Conservation (phyloP, 75 land plant genomes). For the Gnetum montanum region DNA sequence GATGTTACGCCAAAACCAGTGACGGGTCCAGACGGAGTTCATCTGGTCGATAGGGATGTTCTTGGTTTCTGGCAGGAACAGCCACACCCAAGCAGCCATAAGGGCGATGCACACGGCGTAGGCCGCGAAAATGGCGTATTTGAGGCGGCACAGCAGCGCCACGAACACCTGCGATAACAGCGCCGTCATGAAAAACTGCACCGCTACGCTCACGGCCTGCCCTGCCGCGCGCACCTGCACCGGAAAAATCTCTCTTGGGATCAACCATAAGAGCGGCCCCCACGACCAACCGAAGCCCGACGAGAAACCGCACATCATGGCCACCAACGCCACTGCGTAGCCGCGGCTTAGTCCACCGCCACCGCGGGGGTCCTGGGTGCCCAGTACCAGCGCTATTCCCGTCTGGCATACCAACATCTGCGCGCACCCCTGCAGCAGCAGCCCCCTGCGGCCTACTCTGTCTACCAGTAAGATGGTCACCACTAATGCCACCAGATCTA, state of each 20-base stretch:
- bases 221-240: constrained; percentile 80
- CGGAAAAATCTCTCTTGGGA: constrained; percentile 89
- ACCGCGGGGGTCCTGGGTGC: constrained; percentile 16
- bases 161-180: constrained; percentile 64
- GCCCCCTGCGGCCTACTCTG: background rate
- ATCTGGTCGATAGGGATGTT: constrained; percentile 88
- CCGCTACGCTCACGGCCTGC: constrained; percentile 71
- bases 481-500: constrained; percentile 10
- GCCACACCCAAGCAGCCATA: constrained; percentile 56
- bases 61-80: constrained; percentile 83
- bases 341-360: constrained; percentile 30
- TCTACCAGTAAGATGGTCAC: background rate
- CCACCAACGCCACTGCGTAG: constrained; percentile 35
- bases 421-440: background rate
- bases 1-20: constrained; percentile 85
- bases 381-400: background rate
- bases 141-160: constrained; percentile 54
- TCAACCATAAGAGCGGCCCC: constrained; percentile 82
- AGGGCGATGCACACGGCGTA: constrained; percentile 73
- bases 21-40: constrained; percentile 65
- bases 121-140: constrained; percentile 73
- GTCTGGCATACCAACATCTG: background rate
- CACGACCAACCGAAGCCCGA: constrained; percentile 86
- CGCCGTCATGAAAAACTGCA: constrained; percentile 73
- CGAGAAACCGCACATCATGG: constrained; percentile 49